Evolutionary conservation across 768 basidiomycete species (phyloP).

Genomic region (Pilatotrama ljubarskyi): DNA sequence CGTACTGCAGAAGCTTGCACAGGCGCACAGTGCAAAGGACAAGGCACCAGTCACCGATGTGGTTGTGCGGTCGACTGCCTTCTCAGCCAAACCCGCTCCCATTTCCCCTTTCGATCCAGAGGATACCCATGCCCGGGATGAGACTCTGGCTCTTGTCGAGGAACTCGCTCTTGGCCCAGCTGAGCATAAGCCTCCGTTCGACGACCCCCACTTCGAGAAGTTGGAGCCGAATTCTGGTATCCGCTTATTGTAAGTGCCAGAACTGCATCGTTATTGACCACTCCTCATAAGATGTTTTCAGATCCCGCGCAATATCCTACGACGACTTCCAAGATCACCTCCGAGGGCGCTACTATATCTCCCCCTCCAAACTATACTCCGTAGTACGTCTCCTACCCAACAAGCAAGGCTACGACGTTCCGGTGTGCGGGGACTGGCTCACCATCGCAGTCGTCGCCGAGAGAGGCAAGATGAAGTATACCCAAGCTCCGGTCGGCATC

Average conservation of each 20-base stretch:
- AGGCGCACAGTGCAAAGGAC: conserved; percentile 11
- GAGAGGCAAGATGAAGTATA: conserved; percentile 76
- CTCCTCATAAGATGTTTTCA: conserved; percentile 32
- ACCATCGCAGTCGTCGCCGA: conserved; percentile 96
- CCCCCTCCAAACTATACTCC: conserved; percentile 89
- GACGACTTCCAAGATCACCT: conserved; percentile 81
- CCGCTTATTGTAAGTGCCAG: conserved; percentile 68
- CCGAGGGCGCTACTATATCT: conserved; percentile 80
- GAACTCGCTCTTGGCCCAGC: conserved; percentile 76
- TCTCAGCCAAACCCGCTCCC: conserved; percentile 20
- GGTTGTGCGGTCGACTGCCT: conserved; percentile 26
- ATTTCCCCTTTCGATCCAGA: background rate
- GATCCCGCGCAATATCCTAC: conserved; percentile 72
- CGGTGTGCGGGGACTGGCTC: conserved; percentile 91
- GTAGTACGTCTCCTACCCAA: conserved; percentile 73
- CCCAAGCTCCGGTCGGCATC: conserved; percentile 59
- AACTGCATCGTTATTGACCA: background rate
- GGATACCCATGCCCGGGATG: conserved; percentile 44
- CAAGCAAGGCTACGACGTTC: conserved; percentile 86
- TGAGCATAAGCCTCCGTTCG: conserved; percentile 66
- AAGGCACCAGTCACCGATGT: background rate
- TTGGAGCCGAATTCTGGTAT: conserved; percentile 94
- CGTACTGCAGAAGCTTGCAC: conserved; percentile 52
- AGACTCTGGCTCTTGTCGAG: conserved; percentile 70
- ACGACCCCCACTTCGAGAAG: conserved; percentile 75